Base-by-base conservation (phyloP, 805 yeast genomes). In the Priceomyces medius region DNA sequence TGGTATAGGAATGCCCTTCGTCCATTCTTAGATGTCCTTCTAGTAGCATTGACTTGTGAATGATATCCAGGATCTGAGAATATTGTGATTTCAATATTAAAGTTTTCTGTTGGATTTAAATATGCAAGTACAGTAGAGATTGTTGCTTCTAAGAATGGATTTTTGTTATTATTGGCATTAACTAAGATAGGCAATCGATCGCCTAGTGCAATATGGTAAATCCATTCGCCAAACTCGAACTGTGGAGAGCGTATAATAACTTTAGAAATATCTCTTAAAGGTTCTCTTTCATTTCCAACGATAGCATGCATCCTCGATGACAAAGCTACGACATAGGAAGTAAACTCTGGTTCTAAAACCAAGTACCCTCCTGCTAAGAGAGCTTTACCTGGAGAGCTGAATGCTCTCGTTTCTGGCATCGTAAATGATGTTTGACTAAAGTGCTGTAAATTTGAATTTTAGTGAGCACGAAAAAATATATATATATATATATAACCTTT, bases 361-460 rank as follows among this genome's bases (percentile, higher is more conserved):
- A 93, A 72, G 58, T 93, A 93, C 0, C 99, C 99, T 14, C 99
- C 99, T 0, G 93, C 97, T 9, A 93, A 53, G 20, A 93, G 69
- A 1, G 97, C 98, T 61, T 93, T 93, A 0, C 98, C 97, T 0
- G 99, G 97, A 0, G 98, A 95, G 56, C 96, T 85, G 58, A 80
- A 91, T 7, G 83, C 87, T 41, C 66, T 63, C 31, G 47, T 24
- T 8, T 17, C 18, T 3, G 35, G 4, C 56, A 52, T 55, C 31
- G n/a, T 18, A n/a, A 27, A 21, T 21, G 9, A 21, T 21, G 6
- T 21, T 21, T 21, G 24, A 7, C 24, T 21, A 7, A 21, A 21
- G 24, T 21, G 14, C n/a, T 26, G 29, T 26, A 10, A 26, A n/a
- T 26, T n/a, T n/a, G 9, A 26, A 26, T 5, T 26, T 26, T 9